Evolutionary conservation across 768 basidiomycete species (phyloP).

Genomic region (Calocybe gangraenosa): DNA sequence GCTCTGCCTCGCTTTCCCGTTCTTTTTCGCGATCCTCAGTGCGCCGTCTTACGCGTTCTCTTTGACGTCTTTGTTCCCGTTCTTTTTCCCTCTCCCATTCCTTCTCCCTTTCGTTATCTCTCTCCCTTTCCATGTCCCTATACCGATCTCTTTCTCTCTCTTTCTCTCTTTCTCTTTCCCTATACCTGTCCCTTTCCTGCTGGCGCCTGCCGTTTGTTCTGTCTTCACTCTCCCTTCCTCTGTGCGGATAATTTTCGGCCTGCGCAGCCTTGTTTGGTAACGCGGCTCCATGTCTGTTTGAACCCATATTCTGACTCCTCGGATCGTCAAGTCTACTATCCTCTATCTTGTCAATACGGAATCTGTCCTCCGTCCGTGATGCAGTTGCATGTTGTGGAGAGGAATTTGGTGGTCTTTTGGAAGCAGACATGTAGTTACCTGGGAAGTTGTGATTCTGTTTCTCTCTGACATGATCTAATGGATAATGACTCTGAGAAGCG

Average conservation of each 20-base stretch:
- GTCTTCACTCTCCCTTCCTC: conserved; percentile 1
- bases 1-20: conserved; percentile 13
- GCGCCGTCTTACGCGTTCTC: conserved; percentile 11
- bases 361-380: not conserved
- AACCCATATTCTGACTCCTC: no score
- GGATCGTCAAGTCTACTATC: not conserved
- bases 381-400: not conserved
- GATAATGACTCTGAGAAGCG: not conserved
- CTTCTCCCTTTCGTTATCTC: conserved; percentile 10
- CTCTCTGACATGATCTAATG: no score
- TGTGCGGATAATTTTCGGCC: not conserved
- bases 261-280: not conserved
- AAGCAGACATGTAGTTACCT: not conserved
- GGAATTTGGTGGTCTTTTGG: not conserved
- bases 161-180: conserved; percentile 19
- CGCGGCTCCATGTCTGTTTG: not conserved
- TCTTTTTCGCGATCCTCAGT: conserved; percentile 6
- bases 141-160: conserved; percentile 21
- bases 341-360: not conserved
- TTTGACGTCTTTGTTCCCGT: conserved; percentile 5
- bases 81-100: conserved; percentile 6
- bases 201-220: not conserved
- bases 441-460: not conserved
- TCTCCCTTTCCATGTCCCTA: conserved; percentile 20
- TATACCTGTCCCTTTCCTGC: not conserved